These are phyloP conservation scores for Kodamaea jinghongensis DNA, from an alignment of 805 yeast genomes.

Conservation along the genomic window DNA sequence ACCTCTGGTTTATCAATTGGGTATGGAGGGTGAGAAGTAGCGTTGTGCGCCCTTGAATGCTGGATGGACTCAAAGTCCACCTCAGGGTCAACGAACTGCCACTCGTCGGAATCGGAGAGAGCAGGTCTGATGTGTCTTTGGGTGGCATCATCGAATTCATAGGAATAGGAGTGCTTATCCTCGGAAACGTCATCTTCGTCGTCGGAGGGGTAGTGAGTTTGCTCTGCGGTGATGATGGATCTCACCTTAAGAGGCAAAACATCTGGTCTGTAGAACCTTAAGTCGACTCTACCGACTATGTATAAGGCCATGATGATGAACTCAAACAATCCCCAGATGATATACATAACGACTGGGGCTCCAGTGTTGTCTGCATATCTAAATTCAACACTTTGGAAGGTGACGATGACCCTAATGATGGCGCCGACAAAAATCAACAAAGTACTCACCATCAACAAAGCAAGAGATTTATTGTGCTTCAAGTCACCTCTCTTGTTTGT, in stretches of 20 bases:
- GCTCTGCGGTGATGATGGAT: slow-evolving; percentile 19
- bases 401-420: slow-evolving; percentile 10
- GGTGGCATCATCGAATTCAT: slow-evolving; percentile 6
- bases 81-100: slow-evolving; percentile 13
- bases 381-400: slow-evolving; percentile 8
- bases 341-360: slow-evolving; percentile 15
- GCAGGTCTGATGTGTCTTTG: background rate
- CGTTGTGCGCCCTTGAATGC: background rate
- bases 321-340: slow-evolving; percentile 21
- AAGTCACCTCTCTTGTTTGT: slow-evolving; percentile 18
- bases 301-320: slow-evolving; percentile 15
- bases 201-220: slow-evolving; percentile 27
- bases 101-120: slow-evolving; percentile 8
- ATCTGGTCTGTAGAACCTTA: slow-evolving; percentile 24
- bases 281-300: slow-evolving; percentile 20
- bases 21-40: slow-evolving; percentile 6
- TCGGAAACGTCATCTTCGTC: slow-evolving; percentile 23
- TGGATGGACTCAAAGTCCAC: slow-evolving; percentile 5
- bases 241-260: slow-evolving; percentile 16
- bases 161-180: slow-evolving; percentile 3
- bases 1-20: slow-evolving; percentile 11
- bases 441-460: slow-evolving; percentile 11
- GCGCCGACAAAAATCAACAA: slow-evolving; percentile 14
- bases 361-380: slow-evolving; percentile 6
- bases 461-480: slow-evolving; percentile 14